Evolutionary conservation across 257 asterid species (phyloP).

Genomic region (Petunia axillaris): DNA sequence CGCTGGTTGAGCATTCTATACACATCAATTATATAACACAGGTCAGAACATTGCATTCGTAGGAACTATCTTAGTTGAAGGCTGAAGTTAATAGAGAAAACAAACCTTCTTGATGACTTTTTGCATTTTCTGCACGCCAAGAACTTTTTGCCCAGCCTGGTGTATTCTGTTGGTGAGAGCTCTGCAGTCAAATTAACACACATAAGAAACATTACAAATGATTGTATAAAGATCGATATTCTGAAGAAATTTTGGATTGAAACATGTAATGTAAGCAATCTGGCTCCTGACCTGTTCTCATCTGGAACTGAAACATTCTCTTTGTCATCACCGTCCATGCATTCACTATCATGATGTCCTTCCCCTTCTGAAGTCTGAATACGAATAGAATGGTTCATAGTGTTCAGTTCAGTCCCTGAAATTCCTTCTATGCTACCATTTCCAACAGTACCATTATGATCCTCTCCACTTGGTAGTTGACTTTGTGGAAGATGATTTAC

Average conservation of each 20-base stretch:
- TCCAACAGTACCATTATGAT: constrained; percentile 30
- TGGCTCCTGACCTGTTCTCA: constrained; percentile 65
- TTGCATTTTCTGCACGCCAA: constrained; percentile 43
- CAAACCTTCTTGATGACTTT: constrained; percentile 52
- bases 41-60: constrained; percentile 10
- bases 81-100: neutral
- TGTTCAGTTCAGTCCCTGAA: constrained; percentile 28
- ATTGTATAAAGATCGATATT: constrained; percentile 11
- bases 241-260: neutral
- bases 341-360: constrained; percentile 34
- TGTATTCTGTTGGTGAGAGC: constrained; percentile 34
- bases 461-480: constrained; percentile 33
- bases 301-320: constrained; percentile 70
- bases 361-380: constrained; percentile 32
- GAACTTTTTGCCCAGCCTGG: constrained; percentile 48
- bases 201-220: constrained; percentile 23
- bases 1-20: constrained; percentile 47
- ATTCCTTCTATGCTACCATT: neutral
- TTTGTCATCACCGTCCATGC: constrained; percentile 58
- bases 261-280: neutral
- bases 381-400: constrained; percentile 20
- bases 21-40: neutral
- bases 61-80: constrained; percentile 22
- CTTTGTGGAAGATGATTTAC: constrained; percentile 34
- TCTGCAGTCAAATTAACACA: constrained; percentile 45